Conservation (phyloP, 2,329 filamentous ascomycete genomes). For the Neofusicoccum cordaticola region DNA sequence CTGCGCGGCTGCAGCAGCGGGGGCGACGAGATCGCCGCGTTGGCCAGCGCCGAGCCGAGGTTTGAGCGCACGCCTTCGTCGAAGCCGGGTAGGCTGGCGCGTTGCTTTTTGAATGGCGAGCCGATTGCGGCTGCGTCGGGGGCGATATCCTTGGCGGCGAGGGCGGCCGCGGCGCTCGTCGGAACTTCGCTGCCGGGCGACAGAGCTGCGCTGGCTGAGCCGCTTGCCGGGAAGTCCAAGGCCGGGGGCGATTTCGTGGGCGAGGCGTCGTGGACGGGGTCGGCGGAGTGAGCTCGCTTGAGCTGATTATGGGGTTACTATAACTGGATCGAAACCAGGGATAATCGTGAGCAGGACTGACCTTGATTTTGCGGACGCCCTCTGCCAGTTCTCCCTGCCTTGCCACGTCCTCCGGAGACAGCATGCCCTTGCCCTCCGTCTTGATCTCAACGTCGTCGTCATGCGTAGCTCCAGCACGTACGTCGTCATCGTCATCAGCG, state of each 20-base stretch:
- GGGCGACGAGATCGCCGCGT: neutral
- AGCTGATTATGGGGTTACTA: constrained; percentile 53
- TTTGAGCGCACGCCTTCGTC: constrained; percentile 30
- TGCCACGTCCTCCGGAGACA: constrained; percentile 69
- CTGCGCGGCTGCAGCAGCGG: neutral
- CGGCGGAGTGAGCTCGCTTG: constrained; percentile 75
- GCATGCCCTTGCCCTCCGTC: constrained; percentile 49
- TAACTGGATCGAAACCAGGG: constrained; percentile 4
- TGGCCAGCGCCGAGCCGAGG: neutral
- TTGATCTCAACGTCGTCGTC: constrained; percentile 61
- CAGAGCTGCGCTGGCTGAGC: constrained; percentile 21
- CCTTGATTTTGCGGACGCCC: constrained; percentile 77
- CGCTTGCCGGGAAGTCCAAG: constrained; percentile 20
- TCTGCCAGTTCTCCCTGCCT: constrained; percentile 74
- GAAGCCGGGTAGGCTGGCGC: constrained; percentile 58
- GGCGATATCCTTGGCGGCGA: constrained; percentile 37
- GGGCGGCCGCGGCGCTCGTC: neutral
- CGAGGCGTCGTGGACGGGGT: constrained; percentile 53
- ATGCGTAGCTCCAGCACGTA: constrained; percentile 54
- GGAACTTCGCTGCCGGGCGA: constrained; percentile 22
- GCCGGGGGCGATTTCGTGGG: constrained; percentile 19
- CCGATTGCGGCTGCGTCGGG: constrained; percentile 54
- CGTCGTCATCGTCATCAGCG: constrained; percentile 65
- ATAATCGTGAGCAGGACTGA: constrained; percentile 40
- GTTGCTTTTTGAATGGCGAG: constrained; percentile 73